Evolutionary conservation across 257 asterid genomes (phyloP).

Genomic region (Lycium barbarum): DNA sequence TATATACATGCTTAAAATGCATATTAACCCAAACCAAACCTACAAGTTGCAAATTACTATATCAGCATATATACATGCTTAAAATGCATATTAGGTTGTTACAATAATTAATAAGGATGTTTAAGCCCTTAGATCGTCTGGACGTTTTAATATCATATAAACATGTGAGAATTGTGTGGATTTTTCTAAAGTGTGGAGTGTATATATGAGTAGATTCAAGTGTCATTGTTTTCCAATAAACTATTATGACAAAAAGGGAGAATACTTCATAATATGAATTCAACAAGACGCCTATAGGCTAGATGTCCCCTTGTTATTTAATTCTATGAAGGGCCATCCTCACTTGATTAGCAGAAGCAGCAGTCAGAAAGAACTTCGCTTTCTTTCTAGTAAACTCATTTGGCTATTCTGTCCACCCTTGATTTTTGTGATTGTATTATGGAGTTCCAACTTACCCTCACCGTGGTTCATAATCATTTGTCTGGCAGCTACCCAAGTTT

Average conservation of each 20-base stretch:
- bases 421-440: neutral
- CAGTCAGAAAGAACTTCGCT: neutral
- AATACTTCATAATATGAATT: slow-evolving; percentile 11
- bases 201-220: slow-evolving; percentile 1
- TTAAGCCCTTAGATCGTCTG: neutral
- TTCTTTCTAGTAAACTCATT: slow-evolving; percentile 9
- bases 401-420: neutral
- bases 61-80: neutral
- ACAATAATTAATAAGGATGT: neutral
- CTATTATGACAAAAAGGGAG: neutral
- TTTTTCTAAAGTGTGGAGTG: neutral
- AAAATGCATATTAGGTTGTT: neutral
- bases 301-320: neutral
- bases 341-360: neutral
- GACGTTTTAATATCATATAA: neutral
- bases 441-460: neutral
- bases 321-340: neutral
- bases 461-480: slow-evolving; percentile 11
- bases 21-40: neutral
- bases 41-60: neutral
- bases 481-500: slow-evolving; percentile 6
- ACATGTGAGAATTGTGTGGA: slow-evolving; percentile 3
- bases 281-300: neutral
- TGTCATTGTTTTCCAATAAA: neutral
- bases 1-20: neutral